Base-by-base conservation (phyloP, 169 alveolate species). In the Eimeria zaria region DNA sequence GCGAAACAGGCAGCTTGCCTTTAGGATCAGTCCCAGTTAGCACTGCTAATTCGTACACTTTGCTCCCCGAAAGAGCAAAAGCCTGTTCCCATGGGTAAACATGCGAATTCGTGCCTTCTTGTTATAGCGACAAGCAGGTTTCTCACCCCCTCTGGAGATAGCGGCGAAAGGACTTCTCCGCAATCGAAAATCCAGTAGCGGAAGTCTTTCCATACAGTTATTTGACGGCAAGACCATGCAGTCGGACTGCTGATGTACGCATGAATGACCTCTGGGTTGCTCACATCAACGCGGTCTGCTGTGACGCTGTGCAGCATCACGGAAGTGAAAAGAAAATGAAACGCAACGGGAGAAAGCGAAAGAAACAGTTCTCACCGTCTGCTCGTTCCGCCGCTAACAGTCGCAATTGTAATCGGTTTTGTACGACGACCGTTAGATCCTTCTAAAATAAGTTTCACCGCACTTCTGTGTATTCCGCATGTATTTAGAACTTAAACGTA, bases 111-210 rank as follows among this genome's bases (percentile, higher is more conserved):
- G 53, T 24, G 73, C 30, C 22, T 55, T 73, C 73, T 24, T 36
- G 5, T 22, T 33, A 36, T 20, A 55, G 36, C 0, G 16, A 53
- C 27, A 39, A 81, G 39, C 71, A 58, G 83, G 24, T 33, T 51
- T 55, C 97, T 96, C 64, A 96, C 98, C 12, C 76, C 97, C 30
- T 78, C 98, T 18, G 95, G 97, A 55, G 94, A 92, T 87, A 97
- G 96, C 18, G 98, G 96, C n/a, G 97, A 87, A 36, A 97, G 96
- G 39, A 91, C 97, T 20, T 97, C 99, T 11, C 97, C 96, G 51
- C 99, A 98, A 95, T 98, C 99, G 85, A 98, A 98, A 8, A 97
- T 96, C 99, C 99, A 98, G 95, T 97, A 98, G 74, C 98, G 97
- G 93, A 97, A 98, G 85, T 98, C 99, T 53, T 98, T 98, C 97